Conservation (phyloP, 208 protist species). For the Zelonia costaricensis region DNA sequence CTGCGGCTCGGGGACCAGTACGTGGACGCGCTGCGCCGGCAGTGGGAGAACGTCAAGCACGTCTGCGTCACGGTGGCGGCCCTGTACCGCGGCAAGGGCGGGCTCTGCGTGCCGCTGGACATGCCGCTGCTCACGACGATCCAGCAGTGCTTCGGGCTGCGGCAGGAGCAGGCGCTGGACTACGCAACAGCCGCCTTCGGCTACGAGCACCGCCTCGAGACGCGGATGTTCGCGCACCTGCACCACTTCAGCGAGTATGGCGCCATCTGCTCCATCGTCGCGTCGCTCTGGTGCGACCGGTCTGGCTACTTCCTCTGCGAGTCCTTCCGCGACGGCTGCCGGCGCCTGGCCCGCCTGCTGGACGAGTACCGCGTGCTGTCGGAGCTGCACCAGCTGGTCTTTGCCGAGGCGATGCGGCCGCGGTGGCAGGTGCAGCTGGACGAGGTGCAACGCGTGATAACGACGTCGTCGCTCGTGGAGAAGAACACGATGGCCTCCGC, state of each 20-base stretch:
- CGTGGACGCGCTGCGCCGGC: slow-evolving; percentile 48
- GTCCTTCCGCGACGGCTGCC: slow-evolving; percentile 51
- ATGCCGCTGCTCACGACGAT: slow-evolving; percentile 63
- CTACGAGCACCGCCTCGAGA: slow-evolving; percentile 70
- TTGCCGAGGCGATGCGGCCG: slow-evolving; percentile 82
- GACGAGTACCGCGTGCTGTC: slow-evolving; percentile 77
- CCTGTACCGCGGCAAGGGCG: slow-evolving; percentile 80
- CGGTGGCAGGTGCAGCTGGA: slow-evolving; percentile 91
- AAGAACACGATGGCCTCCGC: slow-evolving; percentile 29
- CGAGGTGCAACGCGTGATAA: slow-evolving; percentile 86
- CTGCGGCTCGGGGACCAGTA: slow-evolving; percentile 25
- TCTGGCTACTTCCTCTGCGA: slow-evolving; percentile 67
- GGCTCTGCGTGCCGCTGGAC: slow-evolving; percentile 55
- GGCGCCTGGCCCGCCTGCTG: slow-evolving; percentile 47
- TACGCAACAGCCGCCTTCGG: slow-evolving; percentile 83
- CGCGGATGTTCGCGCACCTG: slow-evolving; percentile 56
- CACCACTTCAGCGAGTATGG: slow-evolving; percentile 62
- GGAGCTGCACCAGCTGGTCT: slow-evolving; percentile 77
- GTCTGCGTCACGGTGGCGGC: slow-evolving; percentile 65
- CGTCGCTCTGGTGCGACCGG: slow-evolving; percentile 81
- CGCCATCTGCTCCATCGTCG: slow-evolving; percentile 57
- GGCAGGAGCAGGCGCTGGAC: slow-evolving; percentile 38
- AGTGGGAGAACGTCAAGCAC: slow-evolving; percentile 82
- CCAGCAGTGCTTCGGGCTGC: slow-evolving; percentile 78
- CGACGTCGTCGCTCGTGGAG: slow-evolving; percentile 37